Base-by-base conservation (phyloP, 495 filamentous ascomycete species). In the Annulohypoxylon nitens region DNA sequence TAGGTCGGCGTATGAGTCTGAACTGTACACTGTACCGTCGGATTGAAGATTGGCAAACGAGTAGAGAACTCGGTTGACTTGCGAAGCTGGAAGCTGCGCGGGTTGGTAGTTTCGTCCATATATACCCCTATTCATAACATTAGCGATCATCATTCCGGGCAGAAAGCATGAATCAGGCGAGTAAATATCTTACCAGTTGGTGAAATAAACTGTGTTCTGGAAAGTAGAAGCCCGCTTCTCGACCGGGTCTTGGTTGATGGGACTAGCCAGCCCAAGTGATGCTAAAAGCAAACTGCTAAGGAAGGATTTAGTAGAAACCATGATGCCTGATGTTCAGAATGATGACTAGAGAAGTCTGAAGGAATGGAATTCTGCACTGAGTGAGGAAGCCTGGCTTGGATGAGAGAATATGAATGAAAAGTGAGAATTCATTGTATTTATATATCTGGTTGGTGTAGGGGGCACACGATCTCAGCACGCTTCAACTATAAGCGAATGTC, bases 61-160 rank as follows among this genome's bases (percentile, higher is more conserved):
- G 78, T 97, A 97, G 6, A 97, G 86, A 2, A 98, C 85, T 78
- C 97, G 94, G 5, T 93, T 97, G 66, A 98, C 80, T 67, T 97
- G 87, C 14, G 90, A 85, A 0, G 88, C 92, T 0, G 95, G 95
- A 23, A 98, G 85, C 74, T 95, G 89, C 63, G 92, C 87, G 2
- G 93, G 93, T 61, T 94, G 87, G 79, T 94, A 93, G 73, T 93
- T 89, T 72, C 94, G 86, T 48, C 87, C 93, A 75, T 97, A 97
- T 71, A 97, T 97, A 37, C 90, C 93, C 94, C 93, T 83, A 62
- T 20, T 5, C 6, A 9, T 33, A 5, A 10, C 39, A 61, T 77
- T 59, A 81, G 68, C 26, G 25, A 16, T 9, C 0, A 4, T n/a
- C 14, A 2, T 1, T n/a, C 8, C 1, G 1, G 30, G 0, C 3